These are phyloP conservation scores for Gentiana dahurica DNA, from an alignment of 257 asterid species.

Conservation along the genomic window DNA sequence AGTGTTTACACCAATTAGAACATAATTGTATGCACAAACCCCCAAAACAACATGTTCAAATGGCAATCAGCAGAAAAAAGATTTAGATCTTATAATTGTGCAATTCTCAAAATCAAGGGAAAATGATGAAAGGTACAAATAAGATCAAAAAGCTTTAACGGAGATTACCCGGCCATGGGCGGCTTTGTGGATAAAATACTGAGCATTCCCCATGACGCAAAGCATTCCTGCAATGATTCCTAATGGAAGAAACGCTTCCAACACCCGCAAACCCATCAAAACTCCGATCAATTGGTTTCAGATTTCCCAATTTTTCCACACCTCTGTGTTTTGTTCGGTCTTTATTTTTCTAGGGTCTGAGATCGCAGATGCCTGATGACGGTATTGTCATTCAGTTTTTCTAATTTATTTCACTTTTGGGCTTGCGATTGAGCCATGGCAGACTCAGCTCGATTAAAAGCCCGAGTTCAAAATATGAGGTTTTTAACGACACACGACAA, in stretches of 20 bases:
- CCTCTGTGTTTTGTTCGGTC: too few species aligned
- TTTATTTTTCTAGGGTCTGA: too few species aligned
- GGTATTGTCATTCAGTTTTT: too few species aligned
- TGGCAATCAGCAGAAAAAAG: background rate
- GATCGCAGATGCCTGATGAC: too few species aligned
- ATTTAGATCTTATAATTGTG: background rate
- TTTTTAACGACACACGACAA: too few species aligned
- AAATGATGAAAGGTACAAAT: background rate
- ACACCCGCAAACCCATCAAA: constrained; percentile 39
- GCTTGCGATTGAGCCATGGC: too few species aligned
- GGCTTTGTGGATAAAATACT: constrained; percentile 75
- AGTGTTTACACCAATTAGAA: background rate
- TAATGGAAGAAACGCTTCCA: constrained; percentile 77
- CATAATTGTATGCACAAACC: background rate
- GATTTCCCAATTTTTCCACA: too few species aligned
- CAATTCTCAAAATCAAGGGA: background rate
- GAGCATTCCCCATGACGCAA: constrained; percentile 91
- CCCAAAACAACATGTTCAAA: background rate
- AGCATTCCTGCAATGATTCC: constrained; percentile 94
- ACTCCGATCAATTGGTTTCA: too few species aligned
- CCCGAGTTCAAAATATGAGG: too few species aligned
- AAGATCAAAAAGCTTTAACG: background rate
- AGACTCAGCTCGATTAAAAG: too few species aligned
- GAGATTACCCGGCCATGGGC: constrained; percentile 75
- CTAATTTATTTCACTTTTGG: too few species aligned